Evolutionary conservation across 2,329 filamentous ascomycete genomes (phyloP), one percentile per base, ranked within the genome.

Genomic region (Alternaria burnsii): DNA sequence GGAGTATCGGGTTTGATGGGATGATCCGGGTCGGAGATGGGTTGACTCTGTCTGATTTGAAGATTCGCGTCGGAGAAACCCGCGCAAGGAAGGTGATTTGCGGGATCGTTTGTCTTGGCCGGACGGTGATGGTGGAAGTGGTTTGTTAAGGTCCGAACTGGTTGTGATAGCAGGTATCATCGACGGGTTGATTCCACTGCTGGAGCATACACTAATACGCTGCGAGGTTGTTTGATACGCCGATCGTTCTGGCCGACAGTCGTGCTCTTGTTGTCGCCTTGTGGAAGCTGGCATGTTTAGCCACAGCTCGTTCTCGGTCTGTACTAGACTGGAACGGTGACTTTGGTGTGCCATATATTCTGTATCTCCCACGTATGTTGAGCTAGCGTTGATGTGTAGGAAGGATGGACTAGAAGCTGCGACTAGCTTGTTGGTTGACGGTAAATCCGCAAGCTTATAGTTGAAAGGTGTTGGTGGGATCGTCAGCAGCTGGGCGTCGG

Each of bases 251-350:
- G 44, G 46, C 22, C 32, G 46, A 7, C 24, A 60, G 52, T 11
- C 52, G 26, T 60, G 61, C 24, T 69, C 62, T 42, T 62, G 55
- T 47, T 62, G 63, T 40, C 32, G 48, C 51, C 65, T 57, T 46
- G 65, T 55, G 18, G 55, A 66, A 50, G 66, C 67, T 12, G 73
- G 65, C 67, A 71, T 67, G 32, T 61, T 70, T 44, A 76, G 71
- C 76, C 76, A 78, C 24, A 78, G 59, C 50, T 77, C 74, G 7
- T 64, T 67, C 24, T 70, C 67, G 30, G 67, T 63, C 58, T 62
- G 62, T 28, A 52, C 56, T 36, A 42, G 66, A 51, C 65, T 67
- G 20, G 61, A 59, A 44, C 67, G 62, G 42, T 61, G 60, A 42
- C 42, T 61, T 46, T 62, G 55, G 48, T 70, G 57, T 46, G 71